A percentile compares a stretch with the other conserved stretches of the same genome.
Evolutionary conservation across 805 yeast species (phyloP).

Genomic region (Saccharomycopsis javanensis): DNA sequence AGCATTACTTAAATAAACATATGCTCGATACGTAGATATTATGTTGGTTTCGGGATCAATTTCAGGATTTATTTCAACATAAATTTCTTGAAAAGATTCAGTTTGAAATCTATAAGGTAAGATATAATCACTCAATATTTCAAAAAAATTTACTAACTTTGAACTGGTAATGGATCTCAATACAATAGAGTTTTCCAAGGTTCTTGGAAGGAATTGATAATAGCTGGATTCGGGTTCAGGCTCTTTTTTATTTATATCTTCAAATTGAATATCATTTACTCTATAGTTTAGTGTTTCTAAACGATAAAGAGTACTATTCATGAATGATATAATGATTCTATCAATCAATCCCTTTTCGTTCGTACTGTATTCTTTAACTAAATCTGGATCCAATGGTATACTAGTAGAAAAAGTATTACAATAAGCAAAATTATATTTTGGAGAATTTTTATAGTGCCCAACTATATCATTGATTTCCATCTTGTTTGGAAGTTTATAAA

Average conservation of each 20-base stretch:
- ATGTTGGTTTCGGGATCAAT: conserved; percentile 10
- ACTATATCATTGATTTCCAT: conserved; percentile 14
- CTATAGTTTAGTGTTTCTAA: conserved; percentile 1
- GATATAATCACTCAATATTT: conserved; percentile 10
- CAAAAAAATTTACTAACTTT: neutral
- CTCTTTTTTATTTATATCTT: neutral
- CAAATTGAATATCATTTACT: neutral
- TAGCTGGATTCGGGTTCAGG: neutral
- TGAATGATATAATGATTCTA: neutral
- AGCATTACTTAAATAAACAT: conserved; percentile 14
- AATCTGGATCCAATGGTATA: conserved; percentile 12
- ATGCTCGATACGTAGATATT: conserved; percentile 13
- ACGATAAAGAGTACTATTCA: conserved; percentile 4
- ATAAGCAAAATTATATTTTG: conserved; percentile 15
- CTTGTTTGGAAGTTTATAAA: conserved; percentile 13
- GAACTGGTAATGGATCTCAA: conserved; percentile 4
- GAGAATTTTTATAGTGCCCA: conserved; percentile 1
- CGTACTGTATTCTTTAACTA: neutral
- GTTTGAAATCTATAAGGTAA: conserved; percentile 15
- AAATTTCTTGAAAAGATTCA: conserved; percentile 11
- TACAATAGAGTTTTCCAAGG: conserved; percentile 4
- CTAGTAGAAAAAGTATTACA: conserved; percentile 13
- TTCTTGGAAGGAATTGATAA: conserved; percentile 2
- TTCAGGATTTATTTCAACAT: conserved; percentile 18
- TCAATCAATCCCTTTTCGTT: conserved; percentile 6